phyloP scores from a whole-genome alignment of 805 yeast species.

The Metahyphopichia silvanorum region DNA sequence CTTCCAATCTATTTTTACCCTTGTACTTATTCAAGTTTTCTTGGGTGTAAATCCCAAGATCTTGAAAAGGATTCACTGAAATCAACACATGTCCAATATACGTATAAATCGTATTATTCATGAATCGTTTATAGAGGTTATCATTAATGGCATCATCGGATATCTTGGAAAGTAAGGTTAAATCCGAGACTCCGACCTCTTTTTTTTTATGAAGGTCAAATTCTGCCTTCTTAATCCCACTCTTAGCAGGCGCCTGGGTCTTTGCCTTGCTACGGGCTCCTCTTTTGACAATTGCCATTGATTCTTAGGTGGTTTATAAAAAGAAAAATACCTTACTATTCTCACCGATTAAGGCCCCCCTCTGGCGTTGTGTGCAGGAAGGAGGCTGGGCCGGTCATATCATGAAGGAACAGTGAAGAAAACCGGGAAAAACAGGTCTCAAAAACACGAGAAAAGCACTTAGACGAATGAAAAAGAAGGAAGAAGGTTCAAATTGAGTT shows the following conservation, averaged over 20 bases:
- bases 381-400: no score
- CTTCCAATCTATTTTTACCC: slow-evolving; percentile 93
- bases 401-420: no score
- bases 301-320: not conserved
- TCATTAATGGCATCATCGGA: slow-evolving; percentile 92
- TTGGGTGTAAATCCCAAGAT: slow-evolving; percentile 90
- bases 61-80: slow-evolving; percentile 95
- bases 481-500: no score
- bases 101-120: slow-evolving; percentile 86
- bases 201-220: slow-evolving; percentile 85
- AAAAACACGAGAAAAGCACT: no score
- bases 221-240: slow-evolving; percentile 77
- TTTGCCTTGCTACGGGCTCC: slow-evolving; percentile 58
- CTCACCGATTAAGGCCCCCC: no score
- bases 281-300: slow-evolving; percentile 76
- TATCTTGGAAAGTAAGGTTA: slow-evolving; percentile 83
- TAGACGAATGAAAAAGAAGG: no score
- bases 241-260: slow-evolving; percentile 54
- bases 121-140: slow-evolving; percentile 82
- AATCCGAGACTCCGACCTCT: slow-evolving; percentile 97
- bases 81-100: slow-evolving; percentile 93
- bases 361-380: no score
- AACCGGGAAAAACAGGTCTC: no score
- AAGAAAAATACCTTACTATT: no score
- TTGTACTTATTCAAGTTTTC: slow-evolving; percentile 70